A percentile compares a stretch with the other conserved stretches of the same genome.
Conservation (phyloP, 371 early-diverging fungal genomes). For the Mortierella sp. region DNA sequence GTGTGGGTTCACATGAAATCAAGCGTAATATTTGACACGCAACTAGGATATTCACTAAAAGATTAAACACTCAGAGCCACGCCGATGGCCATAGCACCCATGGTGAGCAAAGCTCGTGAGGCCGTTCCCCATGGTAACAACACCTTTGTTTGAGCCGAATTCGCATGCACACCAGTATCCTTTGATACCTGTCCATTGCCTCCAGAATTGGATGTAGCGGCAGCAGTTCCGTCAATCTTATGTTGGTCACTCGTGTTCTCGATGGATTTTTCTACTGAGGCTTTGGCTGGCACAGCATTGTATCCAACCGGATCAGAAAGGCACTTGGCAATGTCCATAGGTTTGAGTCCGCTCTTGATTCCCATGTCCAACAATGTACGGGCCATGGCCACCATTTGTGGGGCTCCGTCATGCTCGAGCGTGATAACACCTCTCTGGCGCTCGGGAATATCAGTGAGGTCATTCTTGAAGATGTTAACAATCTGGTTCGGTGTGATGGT, state of each 20-base stretch:
- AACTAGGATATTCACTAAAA: no score
- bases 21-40: no score
- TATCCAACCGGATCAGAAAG: slow-evolving; percentile 27
- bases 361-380: slow-evolving; percentile 38
- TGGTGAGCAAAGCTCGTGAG: no score
- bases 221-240: no score
- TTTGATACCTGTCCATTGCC: no score
- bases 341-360: slow-evolving; percentile 26
- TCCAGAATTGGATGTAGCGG: no score
- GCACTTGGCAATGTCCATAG: slow-evolving; percentile 35
- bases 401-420: slow-evolving; percentile 44
- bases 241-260: not conserved
- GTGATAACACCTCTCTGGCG: slow-evolving; percentile 33
- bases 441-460: not conserved
- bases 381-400: slow-evolving; percentile 43
- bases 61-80: no score
- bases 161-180: no score
- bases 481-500: slow-evolving; percentile 35
- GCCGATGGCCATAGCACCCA: no score
- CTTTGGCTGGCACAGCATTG: slow-evolving; percentile 25
- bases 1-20: no score
- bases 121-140: no score
- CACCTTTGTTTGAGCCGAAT: no score
- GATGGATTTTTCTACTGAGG: not conserved
- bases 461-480: slow-evolving; percentile 35